Evolutionary conservation across 352 stramenopile genomes (phyloP), one percentile per base, ranked within the genome.

Genomic region (Nothophytophthora sp.): DNA sequence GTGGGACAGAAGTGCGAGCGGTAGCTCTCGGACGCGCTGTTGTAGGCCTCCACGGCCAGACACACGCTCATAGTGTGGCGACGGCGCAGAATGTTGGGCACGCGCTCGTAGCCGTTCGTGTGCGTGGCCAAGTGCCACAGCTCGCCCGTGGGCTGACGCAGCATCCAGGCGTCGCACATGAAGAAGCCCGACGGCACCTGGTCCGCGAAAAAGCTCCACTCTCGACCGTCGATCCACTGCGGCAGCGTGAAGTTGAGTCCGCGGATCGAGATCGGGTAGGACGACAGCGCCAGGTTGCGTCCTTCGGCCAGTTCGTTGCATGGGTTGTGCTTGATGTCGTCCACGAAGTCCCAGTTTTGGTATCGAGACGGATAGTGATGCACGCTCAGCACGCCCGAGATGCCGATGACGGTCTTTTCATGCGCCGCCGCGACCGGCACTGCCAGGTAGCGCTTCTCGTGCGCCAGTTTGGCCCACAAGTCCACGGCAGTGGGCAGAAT

Each of bases 281-380:
- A 89, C 15, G 67, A 50, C n/a, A 92, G 40, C 9, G 72, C 76
- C n/a, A 86, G 55, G 35, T 76, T 64, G 5, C 60, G 47, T 5
- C 44, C 43, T 30, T 63, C 37, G 0, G 67, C 60, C 0, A 38
- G 65, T 40, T 81, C 68, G n/a, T 72, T 73, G 54, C 79, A 87
- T 5, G 81, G 84, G 32, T 95, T 92, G 62, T 83, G 66, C 50
- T 86, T 74, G 37, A 90, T 72, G 35, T 92, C 78, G 42, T 95
- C 84, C 4, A 80, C 81, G 53, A 92, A 91, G 45, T 95, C 81
- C 84, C 84, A 95, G 65, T 95, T 92, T 50, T 92, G 81, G 47
- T 90, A 92, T 4, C 83, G 81, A 38, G 81, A 95, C 18, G 77
- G 65, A 45, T 92, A 95, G 49, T 88, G 68, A 49, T 89, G 80